These are phyloP conservation scores for Fomitiporia mediterranea DNA, from an alignment of 1,284 basidiomycete genomes.

Conservation along the genomic window DNA sequence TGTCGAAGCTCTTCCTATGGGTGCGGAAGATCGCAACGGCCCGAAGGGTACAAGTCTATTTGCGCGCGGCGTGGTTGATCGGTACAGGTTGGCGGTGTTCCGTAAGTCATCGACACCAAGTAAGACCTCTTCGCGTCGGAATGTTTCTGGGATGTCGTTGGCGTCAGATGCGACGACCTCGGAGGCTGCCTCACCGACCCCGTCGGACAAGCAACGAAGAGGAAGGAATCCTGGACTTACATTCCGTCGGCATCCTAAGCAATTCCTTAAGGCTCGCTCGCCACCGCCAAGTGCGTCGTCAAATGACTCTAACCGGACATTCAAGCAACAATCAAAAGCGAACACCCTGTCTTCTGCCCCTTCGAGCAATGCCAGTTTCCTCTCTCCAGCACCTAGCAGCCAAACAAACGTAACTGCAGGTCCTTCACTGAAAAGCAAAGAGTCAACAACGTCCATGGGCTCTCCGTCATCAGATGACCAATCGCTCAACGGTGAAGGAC, in stretches of 20 bases:
- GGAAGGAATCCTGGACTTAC: conserved; percentile 60
- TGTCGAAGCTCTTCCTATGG: conserved; percentile 57
- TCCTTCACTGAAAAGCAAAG: conserved; percentile 74
- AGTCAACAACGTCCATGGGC: conserved; percentile 66
- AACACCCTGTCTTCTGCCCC: conserved; percentile 34
- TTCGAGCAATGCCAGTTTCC: conserved; percentile 42
- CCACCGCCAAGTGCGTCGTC: conserved; percentile 53
- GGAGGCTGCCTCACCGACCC: conserved; percentile 28
- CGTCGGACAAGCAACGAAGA: conserved; percentile 55
- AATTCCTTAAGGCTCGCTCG: conserved; percentile 65
- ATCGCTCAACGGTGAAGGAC: conserved; percentile 49
- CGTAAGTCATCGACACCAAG: conserved; percentile 66
- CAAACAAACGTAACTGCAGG: conserved; percentile 40
- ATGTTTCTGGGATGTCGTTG: conserved; percentile 54
- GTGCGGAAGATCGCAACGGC: conserved; percentile 75
- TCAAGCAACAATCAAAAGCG: conserved; percentile 39
- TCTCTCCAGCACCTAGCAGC: conserved; percentile 56
- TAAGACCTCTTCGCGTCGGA: conserved; percentile 30
- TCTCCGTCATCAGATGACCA: conserved; percentile 64
- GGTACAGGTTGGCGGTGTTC: conserved; percentile 77
- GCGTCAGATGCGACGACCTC: conserved; percentile 38
- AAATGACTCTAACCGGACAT: conserved; percentile 39
- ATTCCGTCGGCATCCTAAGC: conserved; percentile 65
- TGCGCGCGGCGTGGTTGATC: conserved; percentile 78
- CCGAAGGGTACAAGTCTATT: conserved; percentile 71